Conservation (phyloP, 805 yeast genomes). For the Pichia gijzeniarum region DNA sequence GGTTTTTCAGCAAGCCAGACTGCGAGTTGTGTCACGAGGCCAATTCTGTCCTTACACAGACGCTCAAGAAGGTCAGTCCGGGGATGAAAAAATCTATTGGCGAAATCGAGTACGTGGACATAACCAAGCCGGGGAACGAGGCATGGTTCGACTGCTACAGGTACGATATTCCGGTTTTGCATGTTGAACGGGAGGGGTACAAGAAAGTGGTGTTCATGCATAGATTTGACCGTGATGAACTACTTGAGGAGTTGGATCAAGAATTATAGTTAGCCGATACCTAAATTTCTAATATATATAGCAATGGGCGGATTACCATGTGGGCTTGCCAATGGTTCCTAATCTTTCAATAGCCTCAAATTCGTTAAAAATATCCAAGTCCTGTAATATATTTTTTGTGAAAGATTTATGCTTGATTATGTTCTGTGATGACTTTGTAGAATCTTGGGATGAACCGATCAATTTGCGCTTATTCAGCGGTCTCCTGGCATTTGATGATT, state of each 20-base stretch:
- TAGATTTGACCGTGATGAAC: conserved; percentile 48
- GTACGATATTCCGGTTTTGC: conserved; percentile 75
- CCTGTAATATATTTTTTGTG: not conserved
- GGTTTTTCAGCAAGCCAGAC: conserved; percentile 62
- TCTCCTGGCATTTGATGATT: not conserved
- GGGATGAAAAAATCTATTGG: conserved; percentile 25
- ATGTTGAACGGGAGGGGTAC: conserved; percentile 46
- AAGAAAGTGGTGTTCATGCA: conserved; percentile 63
- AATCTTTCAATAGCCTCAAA: conserved; percentile 10
- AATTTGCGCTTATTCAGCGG: conserved; percentile 8
- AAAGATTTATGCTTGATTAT: not conserved
- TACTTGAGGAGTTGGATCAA: conserved; percentile 44
- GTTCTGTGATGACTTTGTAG: not conserved
- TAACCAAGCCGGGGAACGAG: conserved; percentile 50
- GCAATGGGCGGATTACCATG: conserved; percentile 5
- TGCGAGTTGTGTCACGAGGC: conserved; percentile 69
- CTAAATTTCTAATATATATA: not conserved
- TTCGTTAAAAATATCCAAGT: conserved; percentile 13
- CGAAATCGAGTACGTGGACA: conserved; percentile 44
- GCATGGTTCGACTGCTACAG: conserved; percentile 66
- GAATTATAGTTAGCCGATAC: conserved; percentile 17
- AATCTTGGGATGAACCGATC: conserved; percentile 5
- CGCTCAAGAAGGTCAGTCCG: conserved; percentile 28
- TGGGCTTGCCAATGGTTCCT: conserved; percentile 5
- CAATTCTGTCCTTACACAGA: conserved; percentile 39